phyloP scores from a whole-genome alignment of 2,329 filamentous ascomycete genomes.

The Leptographium flavum region DNA sequence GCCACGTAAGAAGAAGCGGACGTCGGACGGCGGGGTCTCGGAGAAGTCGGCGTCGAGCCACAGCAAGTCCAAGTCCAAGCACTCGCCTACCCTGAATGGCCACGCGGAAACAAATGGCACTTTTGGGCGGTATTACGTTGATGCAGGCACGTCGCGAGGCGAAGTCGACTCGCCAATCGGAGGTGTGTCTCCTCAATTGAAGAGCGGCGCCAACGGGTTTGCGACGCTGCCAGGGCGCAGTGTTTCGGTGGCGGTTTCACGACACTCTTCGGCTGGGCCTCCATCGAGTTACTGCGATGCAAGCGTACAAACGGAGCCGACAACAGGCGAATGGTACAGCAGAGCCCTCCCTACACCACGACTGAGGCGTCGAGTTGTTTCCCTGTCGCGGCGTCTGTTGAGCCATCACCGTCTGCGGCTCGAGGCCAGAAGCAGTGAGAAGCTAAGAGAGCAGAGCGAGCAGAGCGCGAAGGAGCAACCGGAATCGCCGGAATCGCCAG shows the following conservation, averaged over 20 bases:
- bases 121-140: constrained; percentile 30
- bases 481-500: neutral
- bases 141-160: constrained; percentile 37
- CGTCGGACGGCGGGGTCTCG: constrained; percentile 32
- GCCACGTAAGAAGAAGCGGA: constrained; percentile 46
- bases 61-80: constrained; percentile 16
- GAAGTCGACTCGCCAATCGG: constrained; percentile 37
- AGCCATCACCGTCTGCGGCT: constrained; percentile 30
- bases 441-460: constrained; percentile 13
- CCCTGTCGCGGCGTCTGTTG: constrained; percentile 37
- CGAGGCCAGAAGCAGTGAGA: constrained; percentile 24
- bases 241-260: constrained; percentile 13
- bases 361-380: constrained; percentile 34
- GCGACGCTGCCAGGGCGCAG: neutral
- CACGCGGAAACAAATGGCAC: constrained; percentile 19
- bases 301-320: constrained; percentile 39
- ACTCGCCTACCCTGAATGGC: constrained; percentile 1
- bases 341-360: constrained; percentile 20
- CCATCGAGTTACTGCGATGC: constrained; percentile 34
- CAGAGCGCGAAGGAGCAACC: no score
- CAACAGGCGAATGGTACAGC: constrained; percentile 38
- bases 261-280: constrained; percentile 24
- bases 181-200: constrained; percentile 23
- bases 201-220: constrained; percentile 5
- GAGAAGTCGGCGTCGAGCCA: constrained; percentile 9